Conservation (phyloP, 2,329 filamentous ascomycete genomes). For the Xylariales sp. region DNA sequence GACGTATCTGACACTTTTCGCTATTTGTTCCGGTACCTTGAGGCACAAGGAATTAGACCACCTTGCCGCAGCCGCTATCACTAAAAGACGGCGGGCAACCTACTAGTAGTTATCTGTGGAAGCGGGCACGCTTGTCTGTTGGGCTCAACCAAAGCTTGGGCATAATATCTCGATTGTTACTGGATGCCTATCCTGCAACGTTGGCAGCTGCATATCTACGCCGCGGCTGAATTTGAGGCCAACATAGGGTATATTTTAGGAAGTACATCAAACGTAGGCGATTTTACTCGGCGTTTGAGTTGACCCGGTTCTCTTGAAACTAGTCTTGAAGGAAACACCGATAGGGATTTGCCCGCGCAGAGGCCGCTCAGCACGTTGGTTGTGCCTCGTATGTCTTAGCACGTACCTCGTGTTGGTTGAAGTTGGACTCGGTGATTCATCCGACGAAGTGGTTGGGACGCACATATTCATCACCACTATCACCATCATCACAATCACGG, state of each 20-base stretch:
- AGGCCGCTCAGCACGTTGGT: constrained; percentile 2
- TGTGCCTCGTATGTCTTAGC: constrained; percentile 32
- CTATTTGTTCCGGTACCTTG: constrained; percentile 6
- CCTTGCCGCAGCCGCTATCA: constrained; percentile 24
- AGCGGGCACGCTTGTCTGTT: constrained; percentile 10
- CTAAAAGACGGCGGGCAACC: constrained; percentile 2
- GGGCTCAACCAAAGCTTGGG: constrained; percentile 8
- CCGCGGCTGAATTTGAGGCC: constrained; percentile 28
- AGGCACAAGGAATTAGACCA: constrained; percentile 18
- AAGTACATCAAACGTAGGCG: neutral
- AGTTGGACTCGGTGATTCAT: constrained; percentile 12
- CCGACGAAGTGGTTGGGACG: constrained; percentile 6
- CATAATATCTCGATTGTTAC: neutral
- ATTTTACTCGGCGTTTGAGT: constrained; percentile 5
- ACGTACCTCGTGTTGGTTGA: constrained; percentile 25
- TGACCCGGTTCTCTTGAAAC: constrained; percentile 7
- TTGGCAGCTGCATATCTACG: constrained; percentile 4
- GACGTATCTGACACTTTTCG: neutral
- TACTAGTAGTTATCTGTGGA: neutral
- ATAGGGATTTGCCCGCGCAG: constrained; percentile 19
- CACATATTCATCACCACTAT: constrained; percentile 17
- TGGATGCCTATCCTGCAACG: constrained; percentile 5
- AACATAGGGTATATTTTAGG: neutral
- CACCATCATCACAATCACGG: constrained; percentile 16
- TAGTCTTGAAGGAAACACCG: constrained; percentile 33